A percentile compares a stretch with the other conserved stretches of the same genome.
phyloP scores from a whole-genome alignment of 2,329 filamentous ascomycete species.

The Septoria petroselini region DNA sequence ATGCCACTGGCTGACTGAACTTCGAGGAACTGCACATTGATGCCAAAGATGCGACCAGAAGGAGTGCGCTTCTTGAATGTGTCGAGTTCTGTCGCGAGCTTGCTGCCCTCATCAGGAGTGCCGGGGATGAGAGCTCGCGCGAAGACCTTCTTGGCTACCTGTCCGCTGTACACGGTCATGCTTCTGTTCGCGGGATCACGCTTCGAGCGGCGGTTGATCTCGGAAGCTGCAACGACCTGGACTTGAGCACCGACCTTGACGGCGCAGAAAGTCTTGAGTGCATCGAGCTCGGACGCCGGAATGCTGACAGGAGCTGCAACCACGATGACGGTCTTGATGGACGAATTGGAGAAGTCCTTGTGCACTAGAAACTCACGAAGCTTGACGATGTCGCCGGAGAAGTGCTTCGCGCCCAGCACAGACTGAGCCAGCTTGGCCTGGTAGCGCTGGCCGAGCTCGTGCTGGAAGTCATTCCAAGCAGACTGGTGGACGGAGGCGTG shows the following conservation, averaged over 20 bases:
- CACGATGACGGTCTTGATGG: neutral
- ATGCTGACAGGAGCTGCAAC: neutral
- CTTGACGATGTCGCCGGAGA: neutral
- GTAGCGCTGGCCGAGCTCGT: conserved; percentile 6
- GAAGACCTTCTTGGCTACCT: neutral
- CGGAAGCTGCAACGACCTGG: neutral
- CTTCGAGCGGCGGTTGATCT: neutral
- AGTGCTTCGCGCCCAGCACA: neutral
- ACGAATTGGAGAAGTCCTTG: neutral
- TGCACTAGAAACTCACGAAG: neutral
- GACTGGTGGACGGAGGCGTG: neutral
- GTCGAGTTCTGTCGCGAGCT: no score
- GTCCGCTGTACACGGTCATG: neutral
- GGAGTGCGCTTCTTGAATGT: no score
- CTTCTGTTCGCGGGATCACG: neutral
- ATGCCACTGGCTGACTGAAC: no score
- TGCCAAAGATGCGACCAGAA: no score
- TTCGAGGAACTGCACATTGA: no score
- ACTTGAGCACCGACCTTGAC: neutral
- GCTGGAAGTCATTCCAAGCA: neutral
- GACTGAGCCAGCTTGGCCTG: neutral
- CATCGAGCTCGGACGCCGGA: neutral
- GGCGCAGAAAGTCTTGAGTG: neutral
- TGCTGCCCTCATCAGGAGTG: no score
- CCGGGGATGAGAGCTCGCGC: neutral